These are phyloP conservation scores for Dacryopinax primogenitus DNA, from an alignment of 768 basidiomycete species.

Conservation along the genomic window DNA sequence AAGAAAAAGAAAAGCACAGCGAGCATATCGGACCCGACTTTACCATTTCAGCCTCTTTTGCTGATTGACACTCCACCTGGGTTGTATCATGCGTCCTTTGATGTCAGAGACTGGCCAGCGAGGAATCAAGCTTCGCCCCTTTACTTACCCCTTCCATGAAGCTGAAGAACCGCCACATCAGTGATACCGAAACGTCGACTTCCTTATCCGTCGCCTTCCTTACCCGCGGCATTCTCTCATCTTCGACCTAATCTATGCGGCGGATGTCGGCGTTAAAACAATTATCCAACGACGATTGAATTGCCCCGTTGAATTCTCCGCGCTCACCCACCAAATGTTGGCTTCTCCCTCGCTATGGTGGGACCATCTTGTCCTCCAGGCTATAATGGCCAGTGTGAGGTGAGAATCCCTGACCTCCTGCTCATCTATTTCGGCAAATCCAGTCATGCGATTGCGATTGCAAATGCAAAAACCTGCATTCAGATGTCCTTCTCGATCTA, in stretches of 20 bases:
- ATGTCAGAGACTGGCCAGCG: neutral
- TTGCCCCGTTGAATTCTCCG: slow-evolving; percentile 1
- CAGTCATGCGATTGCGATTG: slow-evolving; percentile 1
- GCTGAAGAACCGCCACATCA: neutral
- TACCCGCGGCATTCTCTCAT: neutral
- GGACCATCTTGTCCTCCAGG: neutral
- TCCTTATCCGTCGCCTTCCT: neutral
- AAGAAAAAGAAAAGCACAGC: neutral
- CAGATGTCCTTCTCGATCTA: no score
- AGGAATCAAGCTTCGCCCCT: slow-evolving; percentile 1
- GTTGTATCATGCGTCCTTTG: neutral
- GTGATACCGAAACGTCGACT: neutral
- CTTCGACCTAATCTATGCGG: slow-evolving; percentile 7
- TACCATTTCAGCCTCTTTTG: neutral
- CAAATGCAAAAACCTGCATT: no score
- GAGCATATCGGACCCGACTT: neutral
- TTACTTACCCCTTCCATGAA: neutral
- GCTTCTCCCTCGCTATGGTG: slow-evolving; percentile 4
- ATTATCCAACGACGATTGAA: no score
- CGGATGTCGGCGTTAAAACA: slow-evolving; percentile 7
- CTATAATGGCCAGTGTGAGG: neutral
- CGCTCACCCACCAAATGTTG: neutral
- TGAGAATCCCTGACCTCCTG: neutral
- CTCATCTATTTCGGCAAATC: neutral
- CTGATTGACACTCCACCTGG: neutral